phyloP scores from a whole-genome alignment of 371 early-diverging fungal species.

The Mucor velutinosus region DNA sequence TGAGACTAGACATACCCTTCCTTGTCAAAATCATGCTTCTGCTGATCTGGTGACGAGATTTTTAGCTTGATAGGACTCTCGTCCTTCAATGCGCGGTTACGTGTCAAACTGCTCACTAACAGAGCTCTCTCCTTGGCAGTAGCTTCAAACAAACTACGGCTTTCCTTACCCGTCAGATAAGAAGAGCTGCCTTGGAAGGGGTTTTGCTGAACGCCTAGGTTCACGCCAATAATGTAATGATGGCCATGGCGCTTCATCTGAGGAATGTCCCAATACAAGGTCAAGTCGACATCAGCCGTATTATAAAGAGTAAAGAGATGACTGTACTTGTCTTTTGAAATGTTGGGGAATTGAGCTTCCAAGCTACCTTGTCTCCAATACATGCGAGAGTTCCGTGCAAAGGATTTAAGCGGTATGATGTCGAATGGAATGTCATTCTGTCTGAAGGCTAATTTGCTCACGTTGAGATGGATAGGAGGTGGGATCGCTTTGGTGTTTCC shows the following conservation, averaged over 20 bases:
- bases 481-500: conserved; percentile 11
- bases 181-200: conserved; percentile 52
- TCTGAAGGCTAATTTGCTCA: conserved; percentile 47
- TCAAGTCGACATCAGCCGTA: conserved; percentile 84
- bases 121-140: conserved; percentile 70
- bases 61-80: conserved; percentile 70
- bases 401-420: conserved; percentile 59
- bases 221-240: conserved; percentile 89
- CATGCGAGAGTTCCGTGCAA: conserved; percentile 71
- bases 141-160: conserved; percentile 66
- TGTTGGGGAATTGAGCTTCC: conserved; percentile 62
- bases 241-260: conserved; percentile 68
- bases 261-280: conserved; percentile 82
- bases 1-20: conserved; percentile 41
- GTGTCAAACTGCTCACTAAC: conserved; percentile 62
- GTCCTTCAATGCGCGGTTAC: conserved; percentile 61
- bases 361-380: conserved; percentile 72
- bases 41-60: conserved; percentile 41
- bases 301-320: conserved; percentile 75
- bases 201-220: conserved; percentile 77
- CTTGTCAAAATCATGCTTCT: conserved; percentile 52
- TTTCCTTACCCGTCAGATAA: neutral
- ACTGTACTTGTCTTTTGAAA: conserved; percentile 51
- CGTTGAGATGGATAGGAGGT: conserved; percentile 40
- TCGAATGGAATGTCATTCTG: conserved; percentile 48